These are phyloP conservation scores for Penicillium cataractarum DNA, from an alignment of 495 filamentous ascomycete species.

Conservation along the genomic window DNA sequence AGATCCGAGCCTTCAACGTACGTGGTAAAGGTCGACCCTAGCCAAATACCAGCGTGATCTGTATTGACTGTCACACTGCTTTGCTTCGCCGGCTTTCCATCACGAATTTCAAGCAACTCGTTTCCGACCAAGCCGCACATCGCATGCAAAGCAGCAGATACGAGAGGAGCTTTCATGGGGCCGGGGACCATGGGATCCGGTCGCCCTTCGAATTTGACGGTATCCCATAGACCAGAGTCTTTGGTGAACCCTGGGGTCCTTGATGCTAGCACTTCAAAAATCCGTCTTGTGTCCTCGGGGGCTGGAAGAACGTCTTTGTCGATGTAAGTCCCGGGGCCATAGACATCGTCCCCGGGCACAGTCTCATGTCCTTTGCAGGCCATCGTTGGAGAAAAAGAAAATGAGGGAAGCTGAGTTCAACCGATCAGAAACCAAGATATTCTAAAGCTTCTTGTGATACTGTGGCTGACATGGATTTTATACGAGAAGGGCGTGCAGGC, in stretches of 20 bases:
- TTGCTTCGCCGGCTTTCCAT: conserved; percentile 18
- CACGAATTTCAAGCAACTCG: conserved; percentile 32
- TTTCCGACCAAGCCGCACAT: conserved; percentile 35
- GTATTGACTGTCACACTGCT: conserved; percentile 27
- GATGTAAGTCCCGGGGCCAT: conserved; percentile 36
- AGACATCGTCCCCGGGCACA: conserved; percentile 28
- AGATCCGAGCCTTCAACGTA: conserved; percentile 24
- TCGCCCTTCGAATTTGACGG: conserved; percentile 30
- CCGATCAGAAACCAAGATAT: not conserved
- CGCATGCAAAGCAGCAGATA: conserved; percentile 34
- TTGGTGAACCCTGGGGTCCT: conserved; percentile 32
- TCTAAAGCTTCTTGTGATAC: not conserved
- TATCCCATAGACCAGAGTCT: conserved; percentile 27
- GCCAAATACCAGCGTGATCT: conserved; percentile 37
- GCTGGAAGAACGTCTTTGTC: conserved; percentile 30
- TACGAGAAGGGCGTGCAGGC: not conserved
- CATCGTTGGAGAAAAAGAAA: not conserved
- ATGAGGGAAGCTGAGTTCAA: not conserved
- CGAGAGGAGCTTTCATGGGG: conserved; percentile 28
- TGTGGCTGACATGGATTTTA: not conserved
- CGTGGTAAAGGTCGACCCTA: conserved; percentile 27
- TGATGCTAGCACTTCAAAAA: conserved; percentile 30
- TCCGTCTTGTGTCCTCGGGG: conserved; percentile 29
- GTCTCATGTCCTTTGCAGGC: conserved; percentile 20
- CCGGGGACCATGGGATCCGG: conserved; percentile 32